These are phyloP conservation scores for Alisma plantagoaquatica DNA, from an alignment of 106 monocot species.

Conservation along the genomic window DNA sequence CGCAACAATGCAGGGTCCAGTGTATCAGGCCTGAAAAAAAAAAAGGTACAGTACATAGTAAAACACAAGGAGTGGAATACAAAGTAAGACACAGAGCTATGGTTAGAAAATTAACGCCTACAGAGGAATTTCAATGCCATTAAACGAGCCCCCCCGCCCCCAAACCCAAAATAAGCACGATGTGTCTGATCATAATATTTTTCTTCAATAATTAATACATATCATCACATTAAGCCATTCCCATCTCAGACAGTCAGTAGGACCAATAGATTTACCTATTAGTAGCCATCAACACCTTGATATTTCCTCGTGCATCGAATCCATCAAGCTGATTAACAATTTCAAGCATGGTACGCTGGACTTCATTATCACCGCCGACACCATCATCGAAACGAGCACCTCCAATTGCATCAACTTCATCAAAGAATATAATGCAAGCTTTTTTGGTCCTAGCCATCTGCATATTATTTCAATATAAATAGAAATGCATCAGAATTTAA, in stretches of 20 bases:
- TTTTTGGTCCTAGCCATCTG: conserved; percentile 98
- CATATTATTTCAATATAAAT: too few species aligned
- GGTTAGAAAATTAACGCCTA: too few species aligned
- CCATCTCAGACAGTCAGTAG: too few species aligned
- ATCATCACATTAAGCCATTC: too few species aligned
- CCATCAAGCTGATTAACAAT: conserved; percentile 97
- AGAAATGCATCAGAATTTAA: too few species aligned
- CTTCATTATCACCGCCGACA: conserved; percentile 97
- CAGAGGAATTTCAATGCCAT: too few species aligned
- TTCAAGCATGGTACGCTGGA: conserved; percentile 96
- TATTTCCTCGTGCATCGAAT: conserved; percentile 90
- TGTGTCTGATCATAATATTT: too few species aligned
- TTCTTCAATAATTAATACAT: too few species aligned
- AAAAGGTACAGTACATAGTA: not conserved
- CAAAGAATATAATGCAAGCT: conserved; percentile 96
- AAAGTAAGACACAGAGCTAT: too few species aligned
- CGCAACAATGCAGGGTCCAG: conserved; percentile 86
- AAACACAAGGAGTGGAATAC: not conserved
- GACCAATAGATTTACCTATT: too few species aligned
- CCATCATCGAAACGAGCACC: conserved; percentile 99
- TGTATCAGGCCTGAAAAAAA: conserved; percentile 65
- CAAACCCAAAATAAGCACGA: too few species aligned
- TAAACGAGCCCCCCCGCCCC: too few species aligned
- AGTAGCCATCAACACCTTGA: conserved; percentile 97
- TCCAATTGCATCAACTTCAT: conserved; percentile 97